A percentile compares a stretch with the other conserved stretches of the same genome.
Conservation (phyloP, 2,329 filamentous ascomycete species). For the Penicillium corylophilum region DNA sequence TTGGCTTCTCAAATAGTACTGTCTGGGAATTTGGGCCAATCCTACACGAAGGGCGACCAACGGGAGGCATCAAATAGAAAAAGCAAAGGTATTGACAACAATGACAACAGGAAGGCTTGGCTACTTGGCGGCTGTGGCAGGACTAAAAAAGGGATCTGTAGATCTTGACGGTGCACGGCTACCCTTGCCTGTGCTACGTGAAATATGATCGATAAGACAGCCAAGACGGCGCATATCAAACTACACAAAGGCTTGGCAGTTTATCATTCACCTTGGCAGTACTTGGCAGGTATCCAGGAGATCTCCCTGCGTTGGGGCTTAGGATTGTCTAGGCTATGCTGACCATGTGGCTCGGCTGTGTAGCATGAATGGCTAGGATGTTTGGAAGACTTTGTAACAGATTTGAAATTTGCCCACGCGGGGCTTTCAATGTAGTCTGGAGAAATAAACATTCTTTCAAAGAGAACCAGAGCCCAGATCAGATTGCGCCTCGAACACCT, state of each 20-base stretch:
- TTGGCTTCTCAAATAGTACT: not conserved
- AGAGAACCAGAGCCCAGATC: slow-evolving; percentile 5
- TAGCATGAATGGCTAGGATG: not conserved
- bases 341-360: not conserved
- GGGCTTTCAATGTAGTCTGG: slow-evolving; percentile 4
- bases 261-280: slow-evolving; percentile 20
- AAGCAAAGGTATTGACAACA: slow-evolving; percentile 8
- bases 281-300: slow-evolving; percentile 22
- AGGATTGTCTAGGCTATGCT: slow-evolving; percentile 14
- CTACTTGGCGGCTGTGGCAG: slow-evolving; percentile 12
- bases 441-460: slow-evolving; percentile 4
- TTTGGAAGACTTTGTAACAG: not conserved
- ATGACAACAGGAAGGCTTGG: not conserved
- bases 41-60: slow-evolving; percentile 2
- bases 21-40: slow-evolving; percentile 8
- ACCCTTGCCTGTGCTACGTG: slow-evolving; percentile 15
- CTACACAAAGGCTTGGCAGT: slow-evolving; percentile 23
- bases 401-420: slow-evolving; percentile 10
- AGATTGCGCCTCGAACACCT: slow-evolving; percentile 20
- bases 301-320: slow-evolving; percentile 18
- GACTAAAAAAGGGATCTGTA: slow-evolving; percentile 6
- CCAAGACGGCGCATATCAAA: slow-evolving; percentile 25
- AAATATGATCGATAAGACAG: slow-evolving; percentile 6
- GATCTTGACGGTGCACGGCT: slow-evolving; percentile 4
- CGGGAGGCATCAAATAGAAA: slow-evolving; percentile 9